Conservation (phyloP, 805 yeast species). For the Suhomyces sp. region DNA sequence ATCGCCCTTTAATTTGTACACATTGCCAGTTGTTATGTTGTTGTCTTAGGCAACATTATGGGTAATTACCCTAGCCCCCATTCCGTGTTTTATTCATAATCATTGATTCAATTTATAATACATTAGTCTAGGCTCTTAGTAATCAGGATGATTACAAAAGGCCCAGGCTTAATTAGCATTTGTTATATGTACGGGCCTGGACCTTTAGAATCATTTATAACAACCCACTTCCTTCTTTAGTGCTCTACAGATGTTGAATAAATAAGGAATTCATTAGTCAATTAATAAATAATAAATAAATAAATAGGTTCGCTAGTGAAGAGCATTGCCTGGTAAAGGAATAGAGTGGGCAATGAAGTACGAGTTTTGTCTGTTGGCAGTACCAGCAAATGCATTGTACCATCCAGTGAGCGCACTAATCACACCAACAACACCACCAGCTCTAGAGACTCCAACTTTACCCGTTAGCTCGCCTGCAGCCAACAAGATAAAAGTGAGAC, state of each 20-base stretch:
- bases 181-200: no score
- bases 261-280: background rate
- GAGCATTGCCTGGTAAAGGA: slow-evolving; percentile 15
- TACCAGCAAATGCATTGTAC: slow-evolving; percentile 42
- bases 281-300: slow-evolving; percentile 1
- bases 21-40: no score
- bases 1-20: no score
- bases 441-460: slow-evolving; percentile 25
- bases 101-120: no score
- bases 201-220: no score
- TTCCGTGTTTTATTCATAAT: no score
- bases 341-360: slow-evolving; percentile 31
- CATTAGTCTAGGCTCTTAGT: no score
- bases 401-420: slow-evolving; percentile 38
- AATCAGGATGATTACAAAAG: no score
- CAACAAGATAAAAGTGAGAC: slow-evolving; percentile 34
- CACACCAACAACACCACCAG: slow-evolving; percentile 44
- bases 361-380: slow-evolving; percentile 32
- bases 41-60: no score
- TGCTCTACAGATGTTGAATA: background rate
- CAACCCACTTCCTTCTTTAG: background rate
- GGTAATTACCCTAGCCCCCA: no score
- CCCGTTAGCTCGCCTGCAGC: slow-evolving; percentile 33
- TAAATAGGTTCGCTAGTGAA: background rate
- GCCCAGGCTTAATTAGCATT: no score